These are phyloP conservation scores for Cyclostephanos tholiformis DNA, from an alignment of 108 stramenopile genomes.

Conservation along the genomic window DNA sequence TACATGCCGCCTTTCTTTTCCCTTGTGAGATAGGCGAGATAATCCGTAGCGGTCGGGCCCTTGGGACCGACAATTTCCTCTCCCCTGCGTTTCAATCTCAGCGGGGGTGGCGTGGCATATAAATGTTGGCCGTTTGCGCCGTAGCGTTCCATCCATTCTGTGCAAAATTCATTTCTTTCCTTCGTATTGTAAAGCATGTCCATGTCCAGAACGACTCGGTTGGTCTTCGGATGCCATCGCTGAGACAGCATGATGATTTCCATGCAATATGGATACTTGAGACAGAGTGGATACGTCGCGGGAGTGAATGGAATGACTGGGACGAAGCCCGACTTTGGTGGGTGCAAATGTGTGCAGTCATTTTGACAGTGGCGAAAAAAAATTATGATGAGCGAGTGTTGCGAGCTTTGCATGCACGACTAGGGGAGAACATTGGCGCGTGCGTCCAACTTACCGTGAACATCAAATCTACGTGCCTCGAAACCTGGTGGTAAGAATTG, in stretches of 20 bases:
- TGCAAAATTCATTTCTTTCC: neutral
- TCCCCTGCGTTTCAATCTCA: too few species aligned
- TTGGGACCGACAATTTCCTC: too few species aligned
- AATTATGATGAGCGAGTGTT: neutral
- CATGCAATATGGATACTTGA: slow-evolving; percentile 61
- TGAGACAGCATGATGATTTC: slow-evolving; percentile 36
- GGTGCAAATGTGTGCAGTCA: neutral
- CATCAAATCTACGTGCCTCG: slow-evolving; percentile 66
- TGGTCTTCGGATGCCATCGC: slow-evolving; percentile 37
- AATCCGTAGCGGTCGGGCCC: too few species aligned
- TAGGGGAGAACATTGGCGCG: too few species aligned
- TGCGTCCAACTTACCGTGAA: slow-evolving; percentile 10
- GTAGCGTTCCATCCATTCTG: too few species aligned
- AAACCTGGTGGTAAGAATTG: slow-evolving; percentile 66
- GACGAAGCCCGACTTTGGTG: slow-evolving; percentile 43
- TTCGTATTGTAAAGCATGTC: slow-evolving; percentile 49
- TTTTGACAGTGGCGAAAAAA: neutral
- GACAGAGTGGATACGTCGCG: slow-evolving; percentile 42
- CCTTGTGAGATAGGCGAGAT: too few species aligned
- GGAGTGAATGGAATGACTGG: slow-evolving; percentile 62
- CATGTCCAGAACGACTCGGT: slow-evolving; percentile 38
- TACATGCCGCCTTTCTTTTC: too few species aligned
- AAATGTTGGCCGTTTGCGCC: too few species aligned
- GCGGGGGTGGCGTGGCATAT: too few species aligned
- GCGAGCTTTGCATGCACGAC: too few species aligned